Conservation (phyloP, 805 yeast genomes). For the Candida ponderosae region DNA sequence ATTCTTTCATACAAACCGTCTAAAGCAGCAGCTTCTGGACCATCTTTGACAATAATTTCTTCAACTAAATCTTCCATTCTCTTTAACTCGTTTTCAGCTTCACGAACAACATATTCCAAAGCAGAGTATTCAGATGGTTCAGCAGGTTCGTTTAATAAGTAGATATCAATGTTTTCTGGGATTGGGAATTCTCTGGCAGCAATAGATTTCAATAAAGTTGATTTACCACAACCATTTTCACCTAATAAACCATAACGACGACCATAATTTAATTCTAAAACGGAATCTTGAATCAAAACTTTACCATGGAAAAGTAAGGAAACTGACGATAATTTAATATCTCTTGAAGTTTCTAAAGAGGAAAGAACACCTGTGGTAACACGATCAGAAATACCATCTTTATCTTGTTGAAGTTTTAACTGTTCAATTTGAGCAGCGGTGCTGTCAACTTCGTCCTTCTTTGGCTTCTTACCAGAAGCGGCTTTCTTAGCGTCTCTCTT, state of each 20-base stretch:
- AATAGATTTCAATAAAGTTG: constrained; percentile 85
- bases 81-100: constrained; percentile 90
- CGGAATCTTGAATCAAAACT: constrained; percentile 88
- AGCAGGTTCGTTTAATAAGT: constrained; percentile 95
- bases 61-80: constrained; percentile 88
- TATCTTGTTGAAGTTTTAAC: constrained; percentile 88
- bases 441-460: constrained; percentile 37
- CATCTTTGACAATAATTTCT: constrained; percentile 80
- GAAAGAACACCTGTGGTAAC: constrained; percentile 96
- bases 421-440: constrained; percentile 73
- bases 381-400: constrained; percentile 92
- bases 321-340: constrained; percentile 83
- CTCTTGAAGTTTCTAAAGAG: constrained; percentile 84
- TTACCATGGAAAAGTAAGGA: constrained; percentile 96
- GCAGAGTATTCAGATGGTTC: constrained; percentile 90
- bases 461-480: constrained; percentile 68
- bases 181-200: constrained; percentile 96
- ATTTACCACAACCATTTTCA: constrained; percentile 98
- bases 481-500: constrained; percentile 97
- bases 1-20: constrained; percentile 92
- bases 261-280: constrained; percentile 90
- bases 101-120: constrained; percentile 91
- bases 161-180: constrained; percentile 87
- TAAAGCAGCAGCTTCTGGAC: constrained; percentile 83
- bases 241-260: constrained; percentile 97